Conservation (phyloP, 345 rosid genomes). For the Arabidopsis suecica region DNA sequence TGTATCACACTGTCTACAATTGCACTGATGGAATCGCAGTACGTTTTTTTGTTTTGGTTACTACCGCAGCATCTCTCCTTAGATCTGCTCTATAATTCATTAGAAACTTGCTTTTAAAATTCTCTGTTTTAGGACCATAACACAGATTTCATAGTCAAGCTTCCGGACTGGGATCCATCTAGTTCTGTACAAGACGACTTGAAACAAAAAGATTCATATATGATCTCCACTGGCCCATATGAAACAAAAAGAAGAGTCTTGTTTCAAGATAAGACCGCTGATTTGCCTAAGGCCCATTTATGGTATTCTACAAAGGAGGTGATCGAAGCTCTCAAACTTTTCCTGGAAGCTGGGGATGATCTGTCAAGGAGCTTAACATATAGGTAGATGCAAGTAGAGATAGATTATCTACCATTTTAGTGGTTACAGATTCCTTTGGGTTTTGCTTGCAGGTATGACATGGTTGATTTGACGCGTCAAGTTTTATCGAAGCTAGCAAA, state of each 20-base stretch:
- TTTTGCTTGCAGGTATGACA: conserved; percentile 73
- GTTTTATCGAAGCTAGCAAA: conserved; percentile 90
- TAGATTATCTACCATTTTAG: conserved; percentile 3
- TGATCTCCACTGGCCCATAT: conserved; percentile 32
- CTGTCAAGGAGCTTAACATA: conserved; percentile 71
- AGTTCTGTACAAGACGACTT: conserved; percentile 40
- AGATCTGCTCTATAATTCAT: neutral
- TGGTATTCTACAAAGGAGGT: conserved; percentile 80
- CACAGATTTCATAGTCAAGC: conserved; percentile 85
- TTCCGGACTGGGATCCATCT: conserved; percentile 94
- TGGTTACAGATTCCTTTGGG: conserved; percentile 27
- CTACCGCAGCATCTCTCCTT: conserved; percentile 15
- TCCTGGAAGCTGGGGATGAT: conserved; percentile 75
- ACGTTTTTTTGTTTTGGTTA: conserved; percentile 49
- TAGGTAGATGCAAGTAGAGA: conserved; percentile 53
- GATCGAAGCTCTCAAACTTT: conserved; percentile 62
- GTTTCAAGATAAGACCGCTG: conserved; percentile 51
- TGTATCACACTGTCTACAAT: conserved; percentile 79
- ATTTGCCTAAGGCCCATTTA: conserved; percentile 74
- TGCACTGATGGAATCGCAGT: conserved; percentile 85
- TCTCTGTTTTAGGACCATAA: conserved; percentile 78
- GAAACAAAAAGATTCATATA: conserved; percentile 44
- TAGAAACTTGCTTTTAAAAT: conserved; percentile 5
- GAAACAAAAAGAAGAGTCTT: conserved; percentile 70
- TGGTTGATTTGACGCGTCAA: conserved; percentile 93